These are phyloP conservation scores for Lathyrus sativus DNA, from an alignment of 306 rosid genomes.

Conservation along the genomic window DNA sequence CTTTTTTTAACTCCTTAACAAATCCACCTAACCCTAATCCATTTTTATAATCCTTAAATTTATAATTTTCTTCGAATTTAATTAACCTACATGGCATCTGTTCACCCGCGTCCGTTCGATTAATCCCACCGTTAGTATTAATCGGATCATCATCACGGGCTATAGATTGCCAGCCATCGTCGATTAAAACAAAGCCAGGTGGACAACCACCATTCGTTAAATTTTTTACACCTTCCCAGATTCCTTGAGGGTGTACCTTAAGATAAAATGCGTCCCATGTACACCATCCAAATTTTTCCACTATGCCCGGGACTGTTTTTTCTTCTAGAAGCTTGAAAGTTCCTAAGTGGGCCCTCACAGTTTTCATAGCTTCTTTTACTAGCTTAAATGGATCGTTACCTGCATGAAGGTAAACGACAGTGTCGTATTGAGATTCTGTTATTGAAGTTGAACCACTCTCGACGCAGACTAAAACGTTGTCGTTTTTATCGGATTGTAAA, in stretches of 20 bases:
- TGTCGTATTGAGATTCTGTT: conserved; percentile 35
- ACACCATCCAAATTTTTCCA: conserved; percentile 94
- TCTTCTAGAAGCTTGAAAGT: conserved; percentile 75
- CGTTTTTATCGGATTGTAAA: conserved; percentile 52
- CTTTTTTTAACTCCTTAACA: conserved; percentile 66
- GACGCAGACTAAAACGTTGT: conserved; percentile 63
- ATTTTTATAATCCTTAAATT: conserved; percentile 58
- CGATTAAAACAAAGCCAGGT: conserved; percentile 76
- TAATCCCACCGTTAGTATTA: conserved; percentile 61
- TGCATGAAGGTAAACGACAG: conserved; percentile 66
- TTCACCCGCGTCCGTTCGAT: conserved; percentile 72
- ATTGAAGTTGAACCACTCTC: conserved; percentile 69
- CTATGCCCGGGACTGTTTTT: conserved; percentile 74
- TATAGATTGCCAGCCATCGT: conserved; percentile 94
- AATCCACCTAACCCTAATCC: conserved; percentile 72
- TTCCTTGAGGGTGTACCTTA: conserved; percentile 76
- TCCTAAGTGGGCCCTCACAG: conserved; percentile 58
- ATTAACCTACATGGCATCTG: conserved; percentile 93
- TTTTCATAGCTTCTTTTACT: conserved; percentile 72
- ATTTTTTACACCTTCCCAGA: conserved; percentile 50
- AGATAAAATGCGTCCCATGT: conserved; percentile 98
- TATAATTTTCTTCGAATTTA: conserved; percentile 69
- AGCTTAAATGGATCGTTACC: conserved; percentile 60
- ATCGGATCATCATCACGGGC: conserved; percentile 67
- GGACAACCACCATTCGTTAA: conserved; percentile 66